phyloP scores from a whole-genome alignment of 179 eudicot species.

The Beta lomatogona region DNA sequence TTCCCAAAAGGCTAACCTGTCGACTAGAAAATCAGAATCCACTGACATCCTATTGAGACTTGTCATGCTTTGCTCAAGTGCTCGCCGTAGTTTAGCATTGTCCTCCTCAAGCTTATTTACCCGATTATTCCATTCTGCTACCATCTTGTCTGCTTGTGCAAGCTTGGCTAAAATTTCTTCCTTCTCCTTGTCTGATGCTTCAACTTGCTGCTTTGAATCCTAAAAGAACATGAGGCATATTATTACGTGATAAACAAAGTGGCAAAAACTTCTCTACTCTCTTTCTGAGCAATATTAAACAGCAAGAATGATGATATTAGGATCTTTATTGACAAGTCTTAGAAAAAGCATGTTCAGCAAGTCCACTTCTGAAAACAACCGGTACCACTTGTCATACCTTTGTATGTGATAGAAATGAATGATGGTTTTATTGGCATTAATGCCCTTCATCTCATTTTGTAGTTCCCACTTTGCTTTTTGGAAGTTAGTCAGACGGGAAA shows the following conservation, averaged over 20 bases:
- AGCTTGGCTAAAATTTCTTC: slow-evolving; percentile 63
- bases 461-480: no score
- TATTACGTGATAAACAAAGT: neutral
- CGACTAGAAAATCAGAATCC: slow-evolving; percentile 96
- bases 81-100: slow-evolving; percentile 86
- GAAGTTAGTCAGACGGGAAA: no score
- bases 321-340: neutral
- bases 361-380: neutral
- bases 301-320: neutral
- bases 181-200: slow-evolving; percentile 61
- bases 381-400: neutral
- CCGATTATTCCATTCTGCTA: slow-evolving; percentile 66
- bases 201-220: slow-evolving; percentile 71
- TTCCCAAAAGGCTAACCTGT: slow-evolving; percentile 59
- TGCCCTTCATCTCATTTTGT: no score
- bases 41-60: slow-evolving; percentile 95
- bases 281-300: neutral
- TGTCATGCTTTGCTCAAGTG: slow-evolving; percentile 98
- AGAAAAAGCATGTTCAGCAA: neutral
- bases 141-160: slow-evolving; percentile 56
- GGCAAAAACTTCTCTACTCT: neutral
- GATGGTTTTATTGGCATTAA: neutral
- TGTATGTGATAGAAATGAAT: neutral
- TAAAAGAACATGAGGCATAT: slow-evolving; percentile 34
- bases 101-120: slow-evolving; percentile 89